These are phyloP conservation scores for Gossypium herbaceum DNA, from an alignment of 345 rosid species.

Conservation along the genomic window DNA sequence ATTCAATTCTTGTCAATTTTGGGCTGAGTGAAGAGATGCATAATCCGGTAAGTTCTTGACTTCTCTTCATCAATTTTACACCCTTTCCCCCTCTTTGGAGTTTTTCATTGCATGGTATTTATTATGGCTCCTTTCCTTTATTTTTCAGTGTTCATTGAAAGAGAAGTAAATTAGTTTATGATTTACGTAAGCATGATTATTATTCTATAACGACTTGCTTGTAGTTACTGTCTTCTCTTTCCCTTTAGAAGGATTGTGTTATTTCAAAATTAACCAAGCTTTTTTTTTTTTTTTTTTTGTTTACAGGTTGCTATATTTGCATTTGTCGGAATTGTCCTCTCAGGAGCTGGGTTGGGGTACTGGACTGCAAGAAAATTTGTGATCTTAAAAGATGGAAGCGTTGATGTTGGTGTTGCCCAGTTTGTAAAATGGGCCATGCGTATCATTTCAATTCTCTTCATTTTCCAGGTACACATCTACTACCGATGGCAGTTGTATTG, in stretches of 20 bases:
- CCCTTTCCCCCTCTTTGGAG: background rate
- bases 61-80: background rate
- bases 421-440: constrained; percentile 96
- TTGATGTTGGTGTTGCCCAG: constrained; percentile 72
- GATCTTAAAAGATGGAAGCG: constrained; percentile 70
- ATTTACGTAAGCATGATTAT: background rate
- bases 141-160: background rate
- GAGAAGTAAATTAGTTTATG: constrained; percentile 1
- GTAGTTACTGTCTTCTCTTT: background rate
- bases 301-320: constrained; percentile 63
- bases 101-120: background rate
- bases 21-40: constrained; percentile 92
- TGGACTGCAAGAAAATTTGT: constrained; percentile 90
- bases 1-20: constrained; percentile 67
- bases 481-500: background rate
- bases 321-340: constrained; percentile 55
- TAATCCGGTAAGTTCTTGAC: constrained; percentile 59
- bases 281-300: background rate
- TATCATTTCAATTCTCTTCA: constrained; percentile 53
- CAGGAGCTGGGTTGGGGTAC: constrained; percentile 93
- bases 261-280: background rate
- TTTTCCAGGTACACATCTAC: constrained; percentile 55
- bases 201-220: constrained; percentile 1
- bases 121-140: background rate
- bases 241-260: background rate